These are phyloP conservation scores for Striga hermonthica DNA, from an alignment of 305 asterid species.

Conservation along the genomic window DNA sequence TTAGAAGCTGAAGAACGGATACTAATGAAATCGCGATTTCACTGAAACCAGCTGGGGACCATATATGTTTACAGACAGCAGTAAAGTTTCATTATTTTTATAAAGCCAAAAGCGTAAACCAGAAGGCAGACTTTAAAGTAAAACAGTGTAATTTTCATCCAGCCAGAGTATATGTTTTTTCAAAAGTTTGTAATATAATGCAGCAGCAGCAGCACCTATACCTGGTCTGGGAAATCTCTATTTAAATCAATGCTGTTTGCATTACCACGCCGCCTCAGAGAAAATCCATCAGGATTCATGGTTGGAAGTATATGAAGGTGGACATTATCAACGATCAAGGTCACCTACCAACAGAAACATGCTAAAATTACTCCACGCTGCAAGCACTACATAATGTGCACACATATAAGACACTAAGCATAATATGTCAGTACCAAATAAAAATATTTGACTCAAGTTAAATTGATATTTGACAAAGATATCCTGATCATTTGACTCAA, in stretches of 20 bases:
- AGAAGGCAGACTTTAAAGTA: not conserved
- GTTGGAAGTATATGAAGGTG: conserved; percentile 93
- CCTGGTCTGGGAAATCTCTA: conserved; percentile 96
- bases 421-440: conserved; percentile 19
- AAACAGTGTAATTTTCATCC: not conserved
- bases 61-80: conserved; percentile 1
- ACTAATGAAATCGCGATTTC: not conserved
- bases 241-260: conserved; percentile 75
- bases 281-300: conserved; percentile 84
- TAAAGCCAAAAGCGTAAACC: conserved; percentile 12
- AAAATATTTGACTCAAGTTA: not conserved
- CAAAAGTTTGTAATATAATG: conserved; percentile 20
- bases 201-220: conserved; percentile 36
- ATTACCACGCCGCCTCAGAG: conserved; percentile 68
- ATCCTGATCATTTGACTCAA: not conserved
- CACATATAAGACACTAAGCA: conserved; percentile 17
- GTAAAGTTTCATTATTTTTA: not conserved
- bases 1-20: not conserved
- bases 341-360: conserved; percentile 48
- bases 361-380: conserved; percentile 9
- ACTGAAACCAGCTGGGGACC: not conserved
- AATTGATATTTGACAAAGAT: too few relatives aligned
- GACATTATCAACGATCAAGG: conserved; percentile 67
- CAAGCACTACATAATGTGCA: conserved; percentile 14
- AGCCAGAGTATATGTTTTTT: conserved; percentile 1